Base-by-base conservation (phyloP, 768 basidiomycete species). In the Boletellus emodensis region DNA sequence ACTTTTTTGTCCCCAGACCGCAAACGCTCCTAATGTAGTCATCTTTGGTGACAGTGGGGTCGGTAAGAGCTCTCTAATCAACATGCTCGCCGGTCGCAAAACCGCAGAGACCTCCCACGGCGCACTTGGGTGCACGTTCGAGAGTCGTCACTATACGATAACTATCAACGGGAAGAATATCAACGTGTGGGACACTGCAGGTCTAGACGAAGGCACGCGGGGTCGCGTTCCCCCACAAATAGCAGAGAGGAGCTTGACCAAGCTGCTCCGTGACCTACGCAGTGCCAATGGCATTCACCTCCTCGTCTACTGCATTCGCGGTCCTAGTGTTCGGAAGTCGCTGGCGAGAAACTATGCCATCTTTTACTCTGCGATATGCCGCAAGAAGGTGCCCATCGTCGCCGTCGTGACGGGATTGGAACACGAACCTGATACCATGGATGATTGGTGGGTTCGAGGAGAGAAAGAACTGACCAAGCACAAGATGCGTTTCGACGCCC, bases 61-160 rank as follows among this genome's bases (percentile, higher is more conserved):
- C 3, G 70, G 71, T 12, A 77, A 77, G 56, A 77, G 75, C 50
- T 72, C 72, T 3, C 52, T 77, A 2, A 58, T 77, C 42, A 77
- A 76, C 58, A 66, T 77, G 69, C 53, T 77, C 17, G 58, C 58
- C 26, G 68, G 66, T 24, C 14, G 40, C 5, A 52, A 65, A 11
- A 51, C 48, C 1, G 75, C 74, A 1, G 28, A 49, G 6, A 65
- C 65, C 4, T 72, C 72, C 6, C 62, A 55, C 36, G 55, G 61
- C 9, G 67, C 58, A 7, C 48, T 51, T 0, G 71, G 74, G 4
- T 72, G 68, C 57, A 77, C 76, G 1, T 69, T 75, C 32, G 40
- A 63, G 20, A 65, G 54, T 44, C 53, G 42, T 10, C 48, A 39
- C 1, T 66, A 74, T 47, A 8, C 43, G 3, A 53, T 66, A 35